A percentile compares a stretch with the other conserved stretches of the same genome.
Evolutionary conservation across 352 stramenopile genomes (phyloP).

Genomic region (Pythium dissotocum): DNA sequence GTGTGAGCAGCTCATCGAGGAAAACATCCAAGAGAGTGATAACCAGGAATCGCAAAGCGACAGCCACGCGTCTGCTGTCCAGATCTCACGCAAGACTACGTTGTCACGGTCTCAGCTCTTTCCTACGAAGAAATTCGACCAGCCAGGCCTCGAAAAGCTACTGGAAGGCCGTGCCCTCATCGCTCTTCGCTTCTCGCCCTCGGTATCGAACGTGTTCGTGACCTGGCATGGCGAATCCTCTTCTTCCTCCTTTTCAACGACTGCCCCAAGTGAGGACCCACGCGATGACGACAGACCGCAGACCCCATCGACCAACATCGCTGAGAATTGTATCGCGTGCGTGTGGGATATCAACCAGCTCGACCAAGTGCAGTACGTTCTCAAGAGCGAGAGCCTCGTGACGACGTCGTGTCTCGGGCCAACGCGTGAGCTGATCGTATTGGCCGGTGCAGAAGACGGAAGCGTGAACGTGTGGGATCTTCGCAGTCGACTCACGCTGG

Average conservation of each 20-base stretch:
- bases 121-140: constrained; percentile 35
- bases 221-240: constrained; percentile 37
- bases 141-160: constrained; percentile 33
- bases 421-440: constrained; percentile 51
- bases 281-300: not conserved
- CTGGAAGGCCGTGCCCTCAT: constrained; percentile 38
- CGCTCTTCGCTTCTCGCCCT: constrained; percentile 47
- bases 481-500: constrained; percentile 23
- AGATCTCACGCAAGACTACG: constrained; percentile 14
- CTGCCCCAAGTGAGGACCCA: not conserved
- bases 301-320: not conserved
- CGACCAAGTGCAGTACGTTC: constrained; percentile 38
- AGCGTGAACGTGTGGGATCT: constrained; percentile 74
- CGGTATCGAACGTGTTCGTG: constrained; percentile 50
- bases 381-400: constrained; percentile 50
- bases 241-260: not conserved
- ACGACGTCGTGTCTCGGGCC: constrained; percentile 46
- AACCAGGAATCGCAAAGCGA: constrained; percentile 7
- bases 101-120: constrained; percentile 36
- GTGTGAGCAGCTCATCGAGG: constrained; percentile 55
- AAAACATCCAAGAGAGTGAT: constrained; percentile 42
- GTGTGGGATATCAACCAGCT: constrained; percentile 71
- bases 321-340: constrained; percentile 52
- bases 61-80: constrained; percentile 5
- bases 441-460: constrained; percentile 60